Base-by-base conservation (phyloP, 495 filamentous ascomycete genomes). In the Chaetomium cochliodes region DNA sequence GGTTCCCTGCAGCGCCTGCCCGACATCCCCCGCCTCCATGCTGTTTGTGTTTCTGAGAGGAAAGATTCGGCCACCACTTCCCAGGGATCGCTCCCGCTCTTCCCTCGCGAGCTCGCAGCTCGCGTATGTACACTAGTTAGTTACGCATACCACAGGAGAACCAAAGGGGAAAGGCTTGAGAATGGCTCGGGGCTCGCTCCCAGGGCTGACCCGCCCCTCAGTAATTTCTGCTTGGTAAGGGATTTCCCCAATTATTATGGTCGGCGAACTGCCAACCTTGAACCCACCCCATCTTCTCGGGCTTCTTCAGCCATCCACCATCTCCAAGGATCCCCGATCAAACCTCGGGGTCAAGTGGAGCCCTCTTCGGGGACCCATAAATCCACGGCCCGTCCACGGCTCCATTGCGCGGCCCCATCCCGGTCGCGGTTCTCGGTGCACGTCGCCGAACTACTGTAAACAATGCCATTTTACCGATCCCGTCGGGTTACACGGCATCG, bases 361-460 rank as follows among this genome's bases (percentile, higher is more conserved):
- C 23, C 47, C 49, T 52, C 3, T 22, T 20, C 33, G 28, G 30
- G 28, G 53, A 44, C 55, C 39, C 55, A 58, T 7, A 26, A 13
- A n/a, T 49, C n/a, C 11, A 9, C 46, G n/a, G 33, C 58, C 33
- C 33, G 33, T 37, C 33, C 33, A 37, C 33, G 33, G 33, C 33
- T 8, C 1, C 33, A 37, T 8, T 37, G 33, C 33, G 33, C 33
- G 33, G 41, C 23, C 33, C 33, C 2, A 42, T 44, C 47, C 50
- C 59, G 49, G 47, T 54, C 37, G 47, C 59, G 59, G 49, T 7
- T 46, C 2, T 56, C 60, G 51, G 51, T 37, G 60, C 39, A 39
- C 50, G 3, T 62, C 51, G 51, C 50, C 60, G 60, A 55, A 51
- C 23, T 30, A 30, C 28, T 30, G 28, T 30, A 30, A 30, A 46